Conservation (phyloP, 306 rosid genomes). For the Quercus engelmannii region DNA sequence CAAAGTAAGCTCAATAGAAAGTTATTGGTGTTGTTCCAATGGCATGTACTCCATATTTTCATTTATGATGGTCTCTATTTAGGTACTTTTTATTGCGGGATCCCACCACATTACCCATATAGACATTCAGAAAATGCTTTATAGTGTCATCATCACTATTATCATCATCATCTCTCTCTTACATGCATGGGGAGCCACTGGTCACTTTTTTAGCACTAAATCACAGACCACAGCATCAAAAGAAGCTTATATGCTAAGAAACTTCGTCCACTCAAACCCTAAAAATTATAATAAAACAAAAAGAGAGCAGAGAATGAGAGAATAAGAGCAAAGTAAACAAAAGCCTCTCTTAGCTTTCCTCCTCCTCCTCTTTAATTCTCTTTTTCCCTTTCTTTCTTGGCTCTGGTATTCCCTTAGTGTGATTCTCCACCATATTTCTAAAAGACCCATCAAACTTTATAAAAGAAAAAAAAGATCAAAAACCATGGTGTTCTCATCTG, state of each 20-base stretch:
- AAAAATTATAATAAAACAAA: conserved; percentile 82
- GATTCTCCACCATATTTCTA: conserved; percentile 96
- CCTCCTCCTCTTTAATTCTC: conserved; percentile 36
- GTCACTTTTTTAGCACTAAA: conserved; percentile 33
- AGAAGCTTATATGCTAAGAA: conserved; percentile 84
- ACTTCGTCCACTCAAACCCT: conserved; percentile 83
- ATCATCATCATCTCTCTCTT: neutral
- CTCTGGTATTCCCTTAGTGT: conserved; percentile 93
- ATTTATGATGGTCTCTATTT: neutral
- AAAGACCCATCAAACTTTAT: conserved; percentile 93
- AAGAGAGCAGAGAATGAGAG: conserved; percentile 78
- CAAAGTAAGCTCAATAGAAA: neutral
- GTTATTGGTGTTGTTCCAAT: neutral
- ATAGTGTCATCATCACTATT: neutral
- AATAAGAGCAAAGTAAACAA: conserved; percentile 79
- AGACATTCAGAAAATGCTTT: conserved; percentile 11
- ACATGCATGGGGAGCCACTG: conserved; percentile 63
- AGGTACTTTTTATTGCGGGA: conserved; percentile 11
- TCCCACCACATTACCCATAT: conserved; percentile 30
- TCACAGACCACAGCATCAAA: conserved; percentile 37
- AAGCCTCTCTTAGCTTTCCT: conserved; percentile 61
- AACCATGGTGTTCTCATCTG: conserved; percentile 95
- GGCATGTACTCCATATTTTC: neutral
- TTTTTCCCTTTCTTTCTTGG: conserved; percentile 52
- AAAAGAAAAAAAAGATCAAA: conserved; percentile 52